phyloP scores from a whole-genome alignment of 768 basidiomycete species.

The Lanmaoa pseudosensibilis region DNA sequence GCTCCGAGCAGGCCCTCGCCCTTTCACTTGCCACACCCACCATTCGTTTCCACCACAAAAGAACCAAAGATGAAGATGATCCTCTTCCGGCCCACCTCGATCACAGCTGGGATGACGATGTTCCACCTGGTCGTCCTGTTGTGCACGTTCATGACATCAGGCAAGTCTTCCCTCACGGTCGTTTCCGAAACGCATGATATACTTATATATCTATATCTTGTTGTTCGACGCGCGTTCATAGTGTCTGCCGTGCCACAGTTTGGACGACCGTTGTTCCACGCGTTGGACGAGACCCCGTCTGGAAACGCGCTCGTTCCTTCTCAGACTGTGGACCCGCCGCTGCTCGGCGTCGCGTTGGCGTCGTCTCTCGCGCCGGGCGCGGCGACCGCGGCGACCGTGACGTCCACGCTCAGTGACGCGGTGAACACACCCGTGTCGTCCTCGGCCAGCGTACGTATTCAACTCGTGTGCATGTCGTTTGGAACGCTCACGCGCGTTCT shows the following conservation, averaged over 20 bases:
- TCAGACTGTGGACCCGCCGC: too few species aligned
- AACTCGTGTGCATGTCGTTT: background rate
- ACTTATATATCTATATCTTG: too few species aligned
- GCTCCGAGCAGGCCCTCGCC: slow-evolving; percentile 18
- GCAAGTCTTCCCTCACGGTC: slow-evolving; percentile 9
- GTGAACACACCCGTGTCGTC: background rate
- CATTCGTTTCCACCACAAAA: background rate
- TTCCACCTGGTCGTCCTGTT: slow-evolving; percentile 9
- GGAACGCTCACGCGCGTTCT: background rate
- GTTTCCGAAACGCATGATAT: too few species aligned
- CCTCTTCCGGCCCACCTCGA: slow-evolving; percentile 22
- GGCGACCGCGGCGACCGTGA: too few species aligned
- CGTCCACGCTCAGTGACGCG: background rate
- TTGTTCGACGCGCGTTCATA: background rate
- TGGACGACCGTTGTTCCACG: slow-evolving; percentile 13
- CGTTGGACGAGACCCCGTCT: slow-evolving; percentile 5
- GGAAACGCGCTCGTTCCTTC: background rate
- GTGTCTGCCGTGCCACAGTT: slow-evolving; percentile 24
- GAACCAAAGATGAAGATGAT: slow-evolving; percentile 17
- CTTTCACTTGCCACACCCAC: background rate
- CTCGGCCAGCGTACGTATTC: slow-evolving; percentile 1
- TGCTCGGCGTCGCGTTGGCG: too few species aligned
- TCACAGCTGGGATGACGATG: slow-evolving; percentile 8
- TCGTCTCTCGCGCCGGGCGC: too few species aligned
- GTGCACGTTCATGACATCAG: slow-evolving; percentile 13